phyloP scores from a whole-genome alignment of 139 green algal species.

The Chlorella sp. region DNA sequence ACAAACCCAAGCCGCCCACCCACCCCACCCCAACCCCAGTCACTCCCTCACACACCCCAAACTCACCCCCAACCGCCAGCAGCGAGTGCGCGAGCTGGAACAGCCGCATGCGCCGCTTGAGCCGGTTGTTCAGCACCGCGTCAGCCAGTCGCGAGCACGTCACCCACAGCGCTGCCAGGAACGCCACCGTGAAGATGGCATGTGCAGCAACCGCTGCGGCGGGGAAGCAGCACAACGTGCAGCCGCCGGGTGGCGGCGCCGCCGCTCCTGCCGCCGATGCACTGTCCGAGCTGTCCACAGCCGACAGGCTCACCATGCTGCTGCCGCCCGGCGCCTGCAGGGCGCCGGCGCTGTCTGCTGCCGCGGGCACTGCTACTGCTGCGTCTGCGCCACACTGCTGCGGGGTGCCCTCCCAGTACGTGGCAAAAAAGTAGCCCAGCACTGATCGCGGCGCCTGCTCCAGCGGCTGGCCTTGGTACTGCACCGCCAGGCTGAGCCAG shows the following conservation, averaged over 20 bases:
- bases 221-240: constrained; percentile 41
- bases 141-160: not conserved
- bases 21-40: no score
- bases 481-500: constrained; percentile 38
- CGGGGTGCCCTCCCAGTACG: constrained; percentile 31
- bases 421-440: constrained; percentile 48
- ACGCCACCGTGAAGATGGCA: not conserved
- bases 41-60: no score
- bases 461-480: not conserved
- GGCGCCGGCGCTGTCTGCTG: not conserved
- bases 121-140: constrained; percentile 34
- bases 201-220: constrained; percentile 42
- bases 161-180: constrained; percentile 27
- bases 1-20: no score
- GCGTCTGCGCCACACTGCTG: constrained; percentile 30
- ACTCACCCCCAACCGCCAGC: constrained; percentile 17
- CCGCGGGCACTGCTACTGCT: not conserved
- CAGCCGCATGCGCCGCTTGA: constrained; percentile 13
- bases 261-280: not conserved
- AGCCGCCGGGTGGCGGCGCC: not conserved
- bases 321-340: no score
- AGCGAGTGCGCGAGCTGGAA: constrained; percentile 16
- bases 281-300: no score
- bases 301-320: no score
- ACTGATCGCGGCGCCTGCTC: constrained; percentile 30